phyloP scores from a whole-genome alignment of 352 stramenopile species.

The Peronospora destructor region DNA sequence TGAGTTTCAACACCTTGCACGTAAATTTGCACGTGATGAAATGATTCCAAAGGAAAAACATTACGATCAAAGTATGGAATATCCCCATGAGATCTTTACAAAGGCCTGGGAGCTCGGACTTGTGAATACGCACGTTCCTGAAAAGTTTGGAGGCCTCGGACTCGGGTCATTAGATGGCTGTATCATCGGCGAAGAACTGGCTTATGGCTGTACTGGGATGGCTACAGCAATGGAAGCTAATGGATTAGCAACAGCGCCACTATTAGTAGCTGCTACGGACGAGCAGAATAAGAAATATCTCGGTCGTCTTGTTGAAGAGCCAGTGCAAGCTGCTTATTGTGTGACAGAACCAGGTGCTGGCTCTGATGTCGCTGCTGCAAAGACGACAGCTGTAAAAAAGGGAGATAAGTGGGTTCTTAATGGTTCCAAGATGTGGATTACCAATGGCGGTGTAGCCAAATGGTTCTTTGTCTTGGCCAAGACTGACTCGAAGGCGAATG shows the following conservation, averaged over 20 bases:
- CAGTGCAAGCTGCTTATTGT: conserved; percentile 82
- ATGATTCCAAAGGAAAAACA: conserved; percentile 86
- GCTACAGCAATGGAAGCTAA: conserved; percentile 89
- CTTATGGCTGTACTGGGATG: conserved; percentile 88
- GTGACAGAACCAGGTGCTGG: conserved; percentile 88
- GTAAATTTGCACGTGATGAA: conserved; percentile 86
- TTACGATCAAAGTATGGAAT: conserved; percentile 81
- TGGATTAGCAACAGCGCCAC: conserved; percentile 65
- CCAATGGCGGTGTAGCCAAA: conserved; percentile 87
- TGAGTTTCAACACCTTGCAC: conserved; percentile 77
- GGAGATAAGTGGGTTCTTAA: conserved; percentile 91
- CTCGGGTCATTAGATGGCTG: conserved; percentile 75
- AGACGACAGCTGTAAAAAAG: conserved; percentile 89
- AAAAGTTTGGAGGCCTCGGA: conserved; percentile 78
- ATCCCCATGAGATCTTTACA: conserved; percentile 81
- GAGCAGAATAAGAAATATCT: conserved; percentile 85
- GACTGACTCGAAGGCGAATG: conserved; percentile 67
- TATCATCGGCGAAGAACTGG: conserved; percentile 87
- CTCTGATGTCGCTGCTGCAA: conserved; percentile 83
- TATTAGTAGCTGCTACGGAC: conserved; percentile 79
- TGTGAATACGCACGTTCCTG: conserved; percentile 82
- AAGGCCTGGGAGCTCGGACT: conserved; percentile 88
- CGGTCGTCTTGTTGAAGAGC: conserved; percentile 71
- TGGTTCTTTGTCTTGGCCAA: conserved; percentile 90
- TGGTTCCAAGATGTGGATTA: conserved; percentile 92